Conservation (phyloP, 371 early-diverging fungal species). For the Rhizopus sp. region DNA sequence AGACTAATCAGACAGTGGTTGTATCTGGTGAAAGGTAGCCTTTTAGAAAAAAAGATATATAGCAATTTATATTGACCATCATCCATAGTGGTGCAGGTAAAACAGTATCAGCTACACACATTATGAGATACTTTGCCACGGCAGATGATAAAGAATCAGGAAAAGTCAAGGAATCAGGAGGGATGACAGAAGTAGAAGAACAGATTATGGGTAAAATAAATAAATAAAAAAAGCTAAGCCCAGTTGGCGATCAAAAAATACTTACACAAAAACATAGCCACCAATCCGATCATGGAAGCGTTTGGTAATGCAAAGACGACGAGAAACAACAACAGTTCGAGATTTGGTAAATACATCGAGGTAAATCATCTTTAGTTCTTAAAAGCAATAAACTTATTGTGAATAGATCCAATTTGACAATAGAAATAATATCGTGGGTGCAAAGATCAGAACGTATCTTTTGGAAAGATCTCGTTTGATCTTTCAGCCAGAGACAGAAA, state of each 20-base stretch:
- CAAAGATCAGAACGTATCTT: slow-evolving; percentile 95
- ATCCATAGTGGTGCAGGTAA: slow-evolving; percentile 87
- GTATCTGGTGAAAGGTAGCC: slow-evolving; percentile 96
- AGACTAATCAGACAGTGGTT: slow-evolving; percentile 96
- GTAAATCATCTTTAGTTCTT: slow-evolving; percentile 26
- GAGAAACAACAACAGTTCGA: slow-evolving; percentile 96
- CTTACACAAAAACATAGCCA: slow-evolving; percentile 51
- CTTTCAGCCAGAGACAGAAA: slow-evolving; percentile 90
- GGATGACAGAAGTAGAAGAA: slow-evolving; percentile 82
- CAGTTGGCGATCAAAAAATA: background rate
- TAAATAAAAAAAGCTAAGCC: slow-evolving; percentile 8
- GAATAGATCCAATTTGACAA: slow-evolving; percentile 79
- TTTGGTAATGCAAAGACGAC: slow-evolving; percentile 99
- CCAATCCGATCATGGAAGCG: slow-evolving; percentile 98
- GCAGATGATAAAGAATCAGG: slow-evolving; percentile 72
- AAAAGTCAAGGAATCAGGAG: slow-evolving; percentile 36
- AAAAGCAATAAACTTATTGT: background rate
- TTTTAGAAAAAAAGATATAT: background rate
- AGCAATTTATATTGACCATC: background rate
- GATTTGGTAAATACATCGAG: slow-evolving; percentile 99
- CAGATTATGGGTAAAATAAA: slow-evolving; percentile 66
- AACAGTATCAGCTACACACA: slow-evolving; percentile 94
- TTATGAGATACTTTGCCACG: slow-evolving; percentile 97
- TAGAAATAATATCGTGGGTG: slow-evolving; percentile 87
- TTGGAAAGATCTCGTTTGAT: slow-evolving; percentile 98